phyloP scores from a whole-genome alignment of 129 eudicot genomes.

The Flaveria bidentis region DNA sequence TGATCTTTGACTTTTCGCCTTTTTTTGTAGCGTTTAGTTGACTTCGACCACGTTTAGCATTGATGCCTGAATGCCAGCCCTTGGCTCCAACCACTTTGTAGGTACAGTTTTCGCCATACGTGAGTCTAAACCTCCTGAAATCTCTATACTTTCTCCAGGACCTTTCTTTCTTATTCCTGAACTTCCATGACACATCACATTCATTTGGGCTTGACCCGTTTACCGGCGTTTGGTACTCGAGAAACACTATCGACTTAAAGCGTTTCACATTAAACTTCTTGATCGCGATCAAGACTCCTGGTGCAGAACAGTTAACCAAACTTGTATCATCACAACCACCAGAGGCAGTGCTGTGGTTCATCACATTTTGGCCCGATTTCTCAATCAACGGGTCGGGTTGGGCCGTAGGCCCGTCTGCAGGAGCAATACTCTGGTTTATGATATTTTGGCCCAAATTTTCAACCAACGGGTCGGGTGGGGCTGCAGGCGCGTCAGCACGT shows the following conservation, averaged over 20 bases:
- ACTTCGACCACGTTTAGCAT: conserved; percentile 55
- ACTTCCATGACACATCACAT: conserved; percentile 94
- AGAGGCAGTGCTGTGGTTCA: conserved; percentile 36
- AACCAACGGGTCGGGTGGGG: conserved; percentile 47
- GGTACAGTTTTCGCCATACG: conserved; percentile 61
- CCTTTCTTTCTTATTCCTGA: conserved; percentile 81
- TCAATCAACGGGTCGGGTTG: conserved; percentile 51
- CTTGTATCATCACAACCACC: conserved; percentile 52
- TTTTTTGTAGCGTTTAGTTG: conserved; percentile 35
- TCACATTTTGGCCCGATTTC: conserved; percentile 45
- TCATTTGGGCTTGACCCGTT: conserved; percentile 71
- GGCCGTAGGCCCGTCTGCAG: conserved; percentile 41
- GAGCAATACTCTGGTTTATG: neutral
- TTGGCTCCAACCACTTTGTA: conserved; percentile 72
- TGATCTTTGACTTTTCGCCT: conserved; percentile 41
- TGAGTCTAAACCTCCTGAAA: conserved; percentile 79
- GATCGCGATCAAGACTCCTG: conserved; percentile 67
- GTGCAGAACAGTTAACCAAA: conserved; percentile 75
- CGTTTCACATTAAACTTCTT: conserved; percentile 70
- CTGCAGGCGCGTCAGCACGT: conserved; percentile 43
- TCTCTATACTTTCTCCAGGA: conserved; percentile 97
- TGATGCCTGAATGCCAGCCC: conserved; percentile 93
- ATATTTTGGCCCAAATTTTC: conserved; percentile 51
- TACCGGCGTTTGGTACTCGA: conserved; percentile 79
- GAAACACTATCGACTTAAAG: conserved; percentile 70